phyloP scores from a whole-genome alignment of 1,284 basidiomycete genomes.

The Moesziomyces sp. region DNA sequence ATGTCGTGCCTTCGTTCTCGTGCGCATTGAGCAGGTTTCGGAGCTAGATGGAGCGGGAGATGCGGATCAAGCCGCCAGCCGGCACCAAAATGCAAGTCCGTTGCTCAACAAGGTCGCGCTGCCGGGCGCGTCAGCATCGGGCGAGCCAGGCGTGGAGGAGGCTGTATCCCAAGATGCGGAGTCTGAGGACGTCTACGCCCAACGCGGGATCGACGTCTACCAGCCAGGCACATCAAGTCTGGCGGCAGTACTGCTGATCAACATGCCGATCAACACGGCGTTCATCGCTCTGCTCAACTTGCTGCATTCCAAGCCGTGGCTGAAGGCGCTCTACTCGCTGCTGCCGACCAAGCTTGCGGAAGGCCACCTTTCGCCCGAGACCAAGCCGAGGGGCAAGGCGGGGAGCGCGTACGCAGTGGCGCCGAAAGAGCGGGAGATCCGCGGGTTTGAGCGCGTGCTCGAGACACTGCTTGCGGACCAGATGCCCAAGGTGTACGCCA shows the following conservation, averaged over 20 bases:
- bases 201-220: slow-evolving; percentile 53
- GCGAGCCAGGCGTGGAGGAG: background rate
- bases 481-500: slow-evolving; percentile 84
- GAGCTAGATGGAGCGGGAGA: slow-evolving; percentile 36
- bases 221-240: slow-evolving; percentile 70
- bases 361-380: background rate
- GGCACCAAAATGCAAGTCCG: slow-evolving; percentile 20
- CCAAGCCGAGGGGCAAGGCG: slow-evolving; percentile 4
- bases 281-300: slow-evolving; percentile 90
- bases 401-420: slow-evolving; percentile 9
- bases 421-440: slow-evolving; percentile 39
- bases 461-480: slow-evolving; percentile 89
- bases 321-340: slow-evolving; percentile 58
- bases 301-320: slow-evolving; percentile 55
- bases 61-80: slow-evolving; percentile 20
- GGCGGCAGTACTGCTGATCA: slow-evolving; percentile 88
- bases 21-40: slow-evolving; percentile 81
- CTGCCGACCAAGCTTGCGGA: slow-evolving; percentile 8
- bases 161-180: background rate
- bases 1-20: slow-evolving; percentile 88
- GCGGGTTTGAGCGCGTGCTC: slow-evolving; percentile 76
- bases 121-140: background rate
- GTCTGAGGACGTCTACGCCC: slow-evolving; percentile 17
- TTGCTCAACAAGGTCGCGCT: slow-evolving; percentile 1
- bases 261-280: slow-evolving; percentile 78